Percentiles rank a stretch among this genome's conserved stretches.
Evolutionary conservation across 805 yeast species (phyloP).

Genomic region (Sugiyamaella lignohabitans): DNA sequence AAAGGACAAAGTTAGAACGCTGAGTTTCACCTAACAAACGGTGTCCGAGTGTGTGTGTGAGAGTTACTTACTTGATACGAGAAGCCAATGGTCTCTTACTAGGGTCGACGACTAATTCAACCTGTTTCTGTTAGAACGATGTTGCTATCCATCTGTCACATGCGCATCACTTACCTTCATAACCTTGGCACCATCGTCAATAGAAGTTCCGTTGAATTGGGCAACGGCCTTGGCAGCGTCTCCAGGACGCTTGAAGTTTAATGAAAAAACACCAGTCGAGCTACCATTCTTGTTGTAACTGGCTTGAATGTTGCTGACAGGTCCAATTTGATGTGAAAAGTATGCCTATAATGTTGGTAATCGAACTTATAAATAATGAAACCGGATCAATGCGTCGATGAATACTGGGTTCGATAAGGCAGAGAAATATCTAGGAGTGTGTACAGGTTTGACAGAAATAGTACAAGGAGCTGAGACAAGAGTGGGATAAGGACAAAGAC

Average conservation of each 20-base stretch:
- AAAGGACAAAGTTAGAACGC: slow-evolving; percentile 1
- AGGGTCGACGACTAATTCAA: slow-evolving; percentile 83
- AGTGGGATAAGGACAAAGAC: no score
- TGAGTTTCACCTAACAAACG: no score
- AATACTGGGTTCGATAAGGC: no score
- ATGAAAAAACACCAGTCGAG: slow-evolving; percentile 87
- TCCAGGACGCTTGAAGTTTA: slow-evolving; percentile 62
- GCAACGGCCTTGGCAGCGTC: slow-evolving; percentile 74
- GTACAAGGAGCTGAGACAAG: not conserved
- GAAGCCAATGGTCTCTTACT: slow-evolving; percentile 57
- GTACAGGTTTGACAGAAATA: not conserved
- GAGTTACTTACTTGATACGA: slow-evolving; percentile 48
- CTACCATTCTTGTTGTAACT: slow-evolving; percentile 82
- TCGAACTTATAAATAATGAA: not conserved
- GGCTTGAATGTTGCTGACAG: slow-evolving; percentile 62
- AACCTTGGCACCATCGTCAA: slow-evolving; percentile 76
- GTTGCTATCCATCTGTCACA: no score
- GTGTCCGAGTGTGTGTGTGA: no score
- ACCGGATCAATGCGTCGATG: not conserved
- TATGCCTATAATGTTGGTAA: slow-evolving; percentile 57
- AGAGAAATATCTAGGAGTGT: not conserved
- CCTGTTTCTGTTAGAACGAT: slow-evolving; percentile 26
- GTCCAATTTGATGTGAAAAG: slow-evolving; percentile 82
- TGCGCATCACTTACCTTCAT: slow-evolving; percentile 47
- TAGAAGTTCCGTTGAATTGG: slow-evolving; percentile 86